Evolutionary conservation across 2,329 filamentous ascomycete genomes (phyloP).

Genomic region (Paraphaeosphaeria minitans): DNA sequence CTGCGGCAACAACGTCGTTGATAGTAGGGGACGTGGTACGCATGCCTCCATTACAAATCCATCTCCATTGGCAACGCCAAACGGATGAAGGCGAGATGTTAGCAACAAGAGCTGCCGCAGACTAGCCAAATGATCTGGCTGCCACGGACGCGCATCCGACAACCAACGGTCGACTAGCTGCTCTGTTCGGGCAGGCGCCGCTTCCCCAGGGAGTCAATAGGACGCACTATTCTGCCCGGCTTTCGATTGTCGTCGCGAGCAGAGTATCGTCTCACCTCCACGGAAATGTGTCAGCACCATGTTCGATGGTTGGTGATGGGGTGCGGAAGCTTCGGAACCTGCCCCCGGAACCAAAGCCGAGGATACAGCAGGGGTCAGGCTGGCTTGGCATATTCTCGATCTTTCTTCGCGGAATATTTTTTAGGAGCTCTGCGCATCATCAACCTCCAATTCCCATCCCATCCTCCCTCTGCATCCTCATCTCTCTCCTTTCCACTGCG

Average conservation of each 20-base stretch:
- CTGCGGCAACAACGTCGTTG: neutral
- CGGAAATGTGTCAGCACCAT: neutral
- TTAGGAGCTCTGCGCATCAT: slow-evolving; percentile 20
- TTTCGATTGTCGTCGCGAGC: neutral
- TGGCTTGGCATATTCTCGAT: slow-evolving; percentile 25
- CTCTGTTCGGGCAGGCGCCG: slow-evolving; percentile 13
- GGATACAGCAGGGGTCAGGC: slow-evolving; percentile 4
- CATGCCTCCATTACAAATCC: slow-evolving; percentile 18
- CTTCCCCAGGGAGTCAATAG: neutral
- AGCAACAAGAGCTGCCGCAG: slow-evolving; percentile 18
- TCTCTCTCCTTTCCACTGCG: slow-evolving; percentile 41
- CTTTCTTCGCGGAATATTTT: slow-evolving; percentile 24
- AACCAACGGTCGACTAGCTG: slow-evolving; percentile 16
- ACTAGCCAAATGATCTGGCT: slow-evolving; percentile 13
- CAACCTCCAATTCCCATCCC: slow-evolving; percentile 16
- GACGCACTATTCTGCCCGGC: neutral
- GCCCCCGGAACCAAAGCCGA: slow-evolving; percentile 6
- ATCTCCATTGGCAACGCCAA: slow-evolving; percentile 20
- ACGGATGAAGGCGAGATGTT: slow-evolving; percentile 23
- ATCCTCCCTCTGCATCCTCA: slow-evolving; percentile 28
- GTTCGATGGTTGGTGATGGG: neutral
- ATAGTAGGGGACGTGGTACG: neutral
- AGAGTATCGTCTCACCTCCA: neutral
- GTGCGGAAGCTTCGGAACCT: slow-evolving; percentile 7
- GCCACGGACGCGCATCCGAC: slow-evolving; percentile 22